Evolutionary conservation across 2,329 filamentous ascomycete genomes (phyloP).

Genomic region (Xylariaceae sp.): DNA sequence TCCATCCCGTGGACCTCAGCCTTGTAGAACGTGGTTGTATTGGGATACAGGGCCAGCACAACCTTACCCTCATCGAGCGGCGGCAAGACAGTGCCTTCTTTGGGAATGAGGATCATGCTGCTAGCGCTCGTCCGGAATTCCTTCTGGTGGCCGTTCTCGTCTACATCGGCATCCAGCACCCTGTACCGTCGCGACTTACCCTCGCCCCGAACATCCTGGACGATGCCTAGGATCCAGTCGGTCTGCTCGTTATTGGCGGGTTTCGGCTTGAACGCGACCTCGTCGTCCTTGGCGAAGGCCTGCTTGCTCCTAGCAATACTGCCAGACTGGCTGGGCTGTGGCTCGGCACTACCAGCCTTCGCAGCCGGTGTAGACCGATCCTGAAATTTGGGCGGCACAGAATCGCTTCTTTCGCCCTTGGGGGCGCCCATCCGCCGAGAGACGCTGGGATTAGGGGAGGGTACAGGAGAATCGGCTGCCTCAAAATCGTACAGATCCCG

Average conservation of each 20-base stretch:
- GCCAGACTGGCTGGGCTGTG: slow-evolving; percentile 25
- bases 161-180: slow-evolving; percentile 75
- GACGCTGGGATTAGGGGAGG: slow-evolving; percentile 33
- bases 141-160: slow-evolving; percentile 61
- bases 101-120: slow-evolving; percentile 73
- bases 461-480: slow-evolving; percentile 38
- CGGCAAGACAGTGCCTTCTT: slow-evolving; percentile 46
- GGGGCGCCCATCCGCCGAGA: slow-evolving; percentile 28
- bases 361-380: slow-evolving; percentile 34
- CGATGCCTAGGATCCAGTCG: slow-evolving; percentile 74
- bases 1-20: slow-evolving; percentile 74
- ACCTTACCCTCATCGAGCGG: slow-evolving; percentile 65
- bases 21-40: slow-evolving; percentile 82
- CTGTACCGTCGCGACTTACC: slow-evolving; percentile 75
- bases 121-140: slow-evolving; percentile 69
- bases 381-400: slow-evolving; percentile 46
- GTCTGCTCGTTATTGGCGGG: slow-evolving; percentile 42
- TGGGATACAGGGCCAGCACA: slow-evolving; percentile 74
- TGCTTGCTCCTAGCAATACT: slow-evolving; percentile 47
- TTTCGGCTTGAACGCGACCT: slow-evolving; percentile 64
- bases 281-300: slow-evolving; percentile 56
- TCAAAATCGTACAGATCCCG: slow-evolving; percentile 40
- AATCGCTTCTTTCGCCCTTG: slow-evolving; percentile 41
- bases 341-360: slow-evolving; percentile 45
- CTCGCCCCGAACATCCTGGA: slow-evolving; percentile 70